Percentiles rank a stretch among this genome's conserved stretches.
phyloP scores from a whole-genome alignment of 495 filamentous ascomycete genomes.

The Penicillium alfredii region DNA sequence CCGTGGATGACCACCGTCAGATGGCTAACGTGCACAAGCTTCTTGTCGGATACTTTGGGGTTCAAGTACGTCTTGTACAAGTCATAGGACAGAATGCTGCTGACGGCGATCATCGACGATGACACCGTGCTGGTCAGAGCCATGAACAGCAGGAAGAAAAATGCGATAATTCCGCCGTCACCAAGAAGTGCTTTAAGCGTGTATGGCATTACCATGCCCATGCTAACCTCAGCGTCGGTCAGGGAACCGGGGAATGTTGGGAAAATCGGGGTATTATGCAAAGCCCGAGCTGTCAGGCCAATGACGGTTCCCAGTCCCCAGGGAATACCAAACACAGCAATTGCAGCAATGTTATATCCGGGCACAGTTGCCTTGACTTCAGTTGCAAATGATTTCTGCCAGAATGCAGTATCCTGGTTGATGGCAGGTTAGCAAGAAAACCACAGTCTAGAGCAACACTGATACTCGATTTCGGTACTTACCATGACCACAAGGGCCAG shows the following conservation, averaged over 20 bases:
- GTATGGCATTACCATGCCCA: conserved; percentile 45
- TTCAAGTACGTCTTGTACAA: conserved; percentile 53
- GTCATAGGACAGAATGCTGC: conserved; percentile 41
- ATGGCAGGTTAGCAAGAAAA: not conserved
- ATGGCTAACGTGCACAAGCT: conserved; percentile 33
- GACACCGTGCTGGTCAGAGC: conserved; percentile 46
- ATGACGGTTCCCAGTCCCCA: conserved; percentile 47
- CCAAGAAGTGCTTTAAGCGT: conserved; percentile 46
- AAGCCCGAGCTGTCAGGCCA: conserved; percentile 40
- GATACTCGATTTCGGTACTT: no score
- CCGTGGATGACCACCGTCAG: conserved; percentile 33
- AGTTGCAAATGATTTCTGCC: conserved; percentile 46
- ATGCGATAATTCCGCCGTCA: conserved; percentile 39
- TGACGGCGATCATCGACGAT: conserved; percentile 43
- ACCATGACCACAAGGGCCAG: conserved; percentile 48
- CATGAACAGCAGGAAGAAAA: conserved; percentile 51
- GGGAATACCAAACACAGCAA: conserved; percentile 45
- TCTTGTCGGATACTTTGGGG: conserved; percentile 29
- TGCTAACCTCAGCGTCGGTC: conserved; percentile 35
- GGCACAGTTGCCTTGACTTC: conserved; percentile 38
- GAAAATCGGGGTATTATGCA: conserved; percentile 43
- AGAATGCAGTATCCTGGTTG: conserved; percentile 44
- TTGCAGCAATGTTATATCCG: conserved; percentile 39
- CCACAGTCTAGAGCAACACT: no score
- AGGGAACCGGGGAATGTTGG: conserved; percentile 47